Conservation (phyloP, 495 filamentous ascomycete species). For the Elasticomyces elasticus region DNA sequence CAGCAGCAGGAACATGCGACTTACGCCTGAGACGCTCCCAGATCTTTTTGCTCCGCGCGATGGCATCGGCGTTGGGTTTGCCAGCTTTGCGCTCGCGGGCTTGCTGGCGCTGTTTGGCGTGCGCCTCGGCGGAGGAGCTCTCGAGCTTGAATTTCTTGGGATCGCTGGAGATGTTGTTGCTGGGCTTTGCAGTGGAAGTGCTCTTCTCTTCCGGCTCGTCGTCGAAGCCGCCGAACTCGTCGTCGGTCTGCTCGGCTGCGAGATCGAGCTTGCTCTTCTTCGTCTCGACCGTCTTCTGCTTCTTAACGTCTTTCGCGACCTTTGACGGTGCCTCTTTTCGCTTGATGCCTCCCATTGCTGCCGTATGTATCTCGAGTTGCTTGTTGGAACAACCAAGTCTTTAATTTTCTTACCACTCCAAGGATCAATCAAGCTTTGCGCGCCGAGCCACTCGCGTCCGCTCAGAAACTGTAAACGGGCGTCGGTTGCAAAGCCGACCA, state of each 20-base stretch:
- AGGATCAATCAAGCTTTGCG: too few species aligned
- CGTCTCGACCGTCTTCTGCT: slow-evolving; percentile 16
- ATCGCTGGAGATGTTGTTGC: background rate
- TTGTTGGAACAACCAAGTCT: too few species aligned
- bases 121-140: slow-evolving; percentile 50
- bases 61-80: slow-evolving; percentile 82
- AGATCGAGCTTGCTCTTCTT: slow-evolving; percentile 5
- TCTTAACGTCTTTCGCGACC: slow-evolving; percentile 7
- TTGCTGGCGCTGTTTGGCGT: slow-evolving; percentile 83
- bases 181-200: background rate
- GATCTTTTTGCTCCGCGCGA: slow-evolving; percentile 85
- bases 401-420: too few species aligned
- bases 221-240: slow-evolving; percentile 15
- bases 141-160: slow-evolving; percentile 21
- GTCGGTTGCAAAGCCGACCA: too few species aligned
- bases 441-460: too few species aligned
- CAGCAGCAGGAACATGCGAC: slow-evolving; percentile 75
- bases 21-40: slow-evolving; percentile 92
- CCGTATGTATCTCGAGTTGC: too few species aligned
- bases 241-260: slow-evolving; percentile 6
- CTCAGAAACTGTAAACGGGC: too few species aligned
- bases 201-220: slow-evolving; percentile 1
- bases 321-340: slow-evolving; percentile 17
- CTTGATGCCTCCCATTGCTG: slow-evolving; percentile 16
- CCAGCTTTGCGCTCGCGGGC: slow-evolving; percentile 79